Evolutionary conservation across 495 filamentous ascomycete genomes (phyloP).

Genomic region (Talaromyces trachyspermus): DNA sequence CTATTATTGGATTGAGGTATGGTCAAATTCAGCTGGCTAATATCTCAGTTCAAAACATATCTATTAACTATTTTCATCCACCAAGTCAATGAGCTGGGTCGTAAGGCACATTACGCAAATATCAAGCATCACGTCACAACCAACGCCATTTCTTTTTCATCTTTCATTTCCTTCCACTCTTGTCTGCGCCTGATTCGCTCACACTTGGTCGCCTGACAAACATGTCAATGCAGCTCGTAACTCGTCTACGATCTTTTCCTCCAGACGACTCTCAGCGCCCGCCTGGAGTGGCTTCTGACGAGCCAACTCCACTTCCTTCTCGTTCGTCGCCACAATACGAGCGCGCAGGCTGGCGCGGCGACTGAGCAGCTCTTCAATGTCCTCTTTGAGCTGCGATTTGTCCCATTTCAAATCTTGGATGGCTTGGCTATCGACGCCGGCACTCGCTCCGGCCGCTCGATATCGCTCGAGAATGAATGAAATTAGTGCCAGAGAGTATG

Average conservation of each 20-base stretch:
- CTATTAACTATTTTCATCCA: too few species aligned
- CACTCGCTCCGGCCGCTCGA: conserved; percentile 50
- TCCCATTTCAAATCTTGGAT: conserved; percentile 70
- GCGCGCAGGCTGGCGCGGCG: conserved; percentile 54
- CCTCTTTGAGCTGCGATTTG: conserved; percentile 57
- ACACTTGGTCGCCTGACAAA: conserved; percentile 28
- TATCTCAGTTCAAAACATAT: too few species aligned
- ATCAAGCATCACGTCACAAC: too few species aligned
- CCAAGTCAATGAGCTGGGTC: too few species aligned
- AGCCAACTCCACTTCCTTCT: conserved; percentile 60
- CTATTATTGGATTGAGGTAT: too few species aligned
- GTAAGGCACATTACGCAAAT: too few species aligned
- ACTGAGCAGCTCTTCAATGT: conserved; percentile 67
- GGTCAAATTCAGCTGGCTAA: too few species aligned
- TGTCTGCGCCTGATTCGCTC: neutral
- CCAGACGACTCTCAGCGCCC: conserved; percentile 52
- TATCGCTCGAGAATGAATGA: conserved; percentile 55
- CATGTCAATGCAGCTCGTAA: conserved; percentile 41
- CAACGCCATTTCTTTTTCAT: too few species aligned
- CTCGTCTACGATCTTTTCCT: conserved; percentile 65
- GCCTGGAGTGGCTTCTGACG: conserved; percentile 38
- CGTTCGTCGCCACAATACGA: conserved; percentile 61
- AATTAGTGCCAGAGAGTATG: conserved; percentile 68
- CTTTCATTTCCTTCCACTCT: neutral
- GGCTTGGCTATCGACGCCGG: conserved; percentile 49